These are phyloP conservation scores for Vitis rotundifolia DNA, from an alignment of 164 flowering plant species.

Conservation along the genomic window DNA sequence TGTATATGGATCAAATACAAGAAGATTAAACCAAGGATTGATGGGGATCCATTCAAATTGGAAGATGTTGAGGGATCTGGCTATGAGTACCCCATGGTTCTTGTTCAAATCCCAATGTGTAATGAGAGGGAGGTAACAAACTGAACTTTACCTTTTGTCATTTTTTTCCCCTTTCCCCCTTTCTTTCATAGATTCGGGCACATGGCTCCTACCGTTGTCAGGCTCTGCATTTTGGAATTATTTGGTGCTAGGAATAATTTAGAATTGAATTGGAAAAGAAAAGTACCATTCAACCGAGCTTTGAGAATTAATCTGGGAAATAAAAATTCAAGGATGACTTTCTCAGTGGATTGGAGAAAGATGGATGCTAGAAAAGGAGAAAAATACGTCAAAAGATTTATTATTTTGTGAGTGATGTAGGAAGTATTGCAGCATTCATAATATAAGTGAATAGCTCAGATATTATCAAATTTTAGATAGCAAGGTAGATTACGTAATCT, in stretches of 20 bases:
- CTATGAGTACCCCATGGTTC: conserved; percentile 71
- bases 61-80: conserved; percentile 53
- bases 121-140: conserved; percentile 80
- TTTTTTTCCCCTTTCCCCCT: background rate
- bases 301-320: background rate
- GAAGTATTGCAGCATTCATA: too few relatives aligned
- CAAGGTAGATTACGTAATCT: background rate
- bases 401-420: too few relatives aligned
- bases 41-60: conserved; percentile 46
- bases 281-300: background rate
- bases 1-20: conserved; percentile 82
- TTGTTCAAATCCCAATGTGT: conserved; percentile 93
- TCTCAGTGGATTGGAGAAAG: background rate
- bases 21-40: conserved; percentile 61
- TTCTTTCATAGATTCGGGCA: too few relatives aligned
- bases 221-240: background rate
- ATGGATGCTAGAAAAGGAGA: background rate
- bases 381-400: background rate
- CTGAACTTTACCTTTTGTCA: background rate
- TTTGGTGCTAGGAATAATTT: background rate
- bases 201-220: background rate
- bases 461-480: background rate
- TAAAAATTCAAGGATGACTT: background rate
- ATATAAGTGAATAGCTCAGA: background rate
- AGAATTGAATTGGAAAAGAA: background rate